phyloP scores from a whole-genome alignment of 169 alveolate species.

The Fabrea salina region DNA sequence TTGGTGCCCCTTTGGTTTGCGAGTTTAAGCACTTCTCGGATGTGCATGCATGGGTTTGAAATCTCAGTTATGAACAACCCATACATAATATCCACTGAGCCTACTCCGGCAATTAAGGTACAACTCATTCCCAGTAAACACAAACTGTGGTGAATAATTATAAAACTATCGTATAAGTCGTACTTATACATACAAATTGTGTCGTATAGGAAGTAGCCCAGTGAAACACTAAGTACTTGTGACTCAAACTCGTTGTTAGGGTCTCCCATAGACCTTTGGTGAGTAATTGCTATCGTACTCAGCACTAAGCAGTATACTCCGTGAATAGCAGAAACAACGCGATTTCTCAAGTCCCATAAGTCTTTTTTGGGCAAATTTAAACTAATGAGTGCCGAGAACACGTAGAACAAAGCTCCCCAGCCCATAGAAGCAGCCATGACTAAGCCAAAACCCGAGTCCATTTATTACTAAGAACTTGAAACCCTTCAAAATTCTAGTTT shows the following conservation, averaged over 20 bases:
- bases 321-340: conserved; percentile 8
- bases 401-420: neutral
- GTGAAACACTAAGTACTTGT: neutral
- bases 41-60: neutral
- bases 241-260: neutral
- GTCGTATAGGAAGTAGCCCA: conserved; percentile 21
- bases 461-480: too few species aligned
- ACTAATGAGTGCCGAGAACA: neutral
- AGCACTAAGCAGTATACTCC: neutral
- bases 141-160: neutral
- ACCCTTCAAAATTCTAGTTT: too few species aligned
- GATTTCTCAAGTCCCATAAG: conserved; percentile 17
- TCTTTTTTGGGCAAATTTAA: neutral
- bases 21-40: neutral
- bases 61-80: neutral
- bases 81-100: neutral
- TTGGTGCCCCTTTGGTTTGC: neutral
- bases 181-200: neutral
- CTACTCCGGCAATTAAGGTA: neutral
- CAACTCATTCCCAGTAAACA: neutral
- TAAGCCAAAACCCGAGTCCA: neutral
- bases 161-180: neutral
- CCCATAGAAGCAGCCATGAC: neutral
- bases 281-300: neutral
- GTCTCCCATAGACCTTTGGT: neutral